A percentile compares a stretch with the other conserved stretches of the same genome.
Evolutionary conservation across 192 early-diverging fungal genomes (phyloP).

Genomic region (Glomus cerebriforme): DNA sequence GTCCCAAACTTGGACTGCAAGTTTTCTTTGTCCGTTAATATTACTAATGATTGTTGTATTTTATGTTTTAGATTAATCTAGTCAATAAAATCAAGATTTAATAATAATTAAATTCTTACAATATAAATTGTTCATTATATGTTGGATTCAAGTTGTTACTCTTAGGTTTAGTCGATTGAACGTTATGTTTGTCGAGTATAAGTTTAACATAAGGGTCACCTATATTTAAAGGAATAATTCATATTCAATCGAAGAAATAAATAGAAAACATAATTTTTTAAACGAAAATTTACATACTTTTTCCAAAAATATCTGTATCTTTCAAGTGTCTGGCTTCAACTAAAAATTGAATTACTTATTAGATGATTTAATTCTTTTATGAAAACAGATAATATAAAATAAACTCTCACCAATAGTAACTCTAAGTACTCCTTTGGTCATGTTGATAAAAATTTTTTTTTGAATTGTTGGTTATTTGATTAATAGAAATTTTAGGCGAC

Average conservation of each 20-base stretch:
- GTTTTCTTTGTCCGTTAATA: conserved; percentile 1
- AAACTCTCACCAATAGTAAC: too few relatives aligned
- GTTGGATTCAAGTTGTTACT: conserved; percentile 26
- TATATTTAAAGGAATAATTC: not conserved
- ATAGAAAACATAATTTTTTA: not conserved
- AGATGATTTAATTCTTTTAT: too few relatives aligned
- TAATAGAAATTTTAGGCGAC: too few relatives aligned
- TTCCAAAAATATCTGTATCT: too few relatives aligned
- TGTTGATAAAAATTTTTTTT: too few relatives aligned
- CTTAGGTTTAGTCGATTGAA: conserved; percentile 33
- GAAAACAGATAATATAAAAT: too few relatives aligned
- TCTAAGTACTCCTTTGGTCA: too few relatives aligned
- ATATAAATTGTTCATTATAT: conserved; percentile 41
- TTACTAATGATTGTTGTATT: conserved; percentile 8
- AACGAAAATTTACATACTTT: too few relatives aligned
- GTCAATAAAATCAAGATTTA: not conserved
- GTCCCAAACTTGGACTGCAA: conserved; percentile 32
- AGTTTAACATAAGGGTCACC: conserved; percentile 32
- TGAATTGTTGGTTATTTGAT: too few relatives aligned
- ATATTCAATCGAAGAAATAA: not conserved
- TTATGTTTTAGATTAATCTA: too few relatives aligned
- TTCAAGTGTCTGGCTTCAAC: too few relatives aligned
- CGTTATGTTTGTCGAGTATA: conserved; percentile 35
- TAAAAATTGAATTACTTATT: too few relatives aligned
- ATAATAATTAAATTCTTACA: conserved; percentile 5